Evolutionary conservation across 108 stramenopile species (phyloP).

Genomic region (Bacterosira constricta): DNA sequence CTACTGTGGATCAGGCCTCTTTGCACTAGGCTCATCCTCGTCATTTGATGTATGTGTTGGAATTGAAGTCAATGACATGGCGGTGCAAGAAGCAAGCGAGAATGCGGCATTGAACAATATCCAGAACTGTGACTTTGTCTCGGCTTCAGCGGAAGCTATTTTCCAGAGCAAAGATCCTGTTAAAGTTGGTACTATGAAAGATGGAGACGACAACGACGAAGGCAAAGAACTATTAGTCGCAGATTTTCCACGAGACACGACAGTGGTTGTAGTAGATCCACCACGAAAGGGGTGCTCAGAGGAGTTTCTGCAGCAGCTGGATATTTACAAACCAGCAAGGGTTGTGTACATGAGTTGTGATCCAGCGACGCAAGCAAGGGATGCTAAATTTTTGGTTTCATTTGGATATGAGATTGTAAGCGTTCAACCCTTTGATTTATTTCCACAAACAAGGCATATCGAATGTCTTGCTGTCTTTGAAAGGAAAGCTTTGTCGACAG

Average conservation of each 20-base stretch:
- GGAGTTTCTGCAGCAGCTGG: constrained; percentile 90
- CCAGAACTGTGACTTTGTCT: constrained; percentile 80
- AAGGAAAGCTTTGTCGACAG: constrained; percentile 30
- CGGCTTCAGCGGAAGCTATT: constrained; percentile 90
- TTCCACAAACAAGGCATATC: constrained; percentile 96
- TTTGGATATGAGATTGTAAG: constrained; percentile 83
- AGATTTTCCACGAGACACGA: constrained; percentile 79
- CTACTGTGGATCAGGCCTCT: constrained; percentile 97
- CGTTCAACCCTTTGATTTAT: constrained; percentile 94
- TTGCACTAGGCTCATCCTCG: constrained; percentile 76
- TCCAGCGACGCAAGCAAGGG: constrained; percentile 95
- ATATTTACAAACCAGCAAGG: constrained; percentile 81
- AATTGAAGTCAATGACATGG: constrained; percentile 91
- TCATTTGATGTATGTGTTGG: constrained; percentile 88
- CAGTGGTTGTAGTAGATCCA: constrained; percentile 96
- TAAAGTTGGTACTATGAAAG: neutral
- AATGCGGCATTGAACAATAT: constrained; percentile 89
- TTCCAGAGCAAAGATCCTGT: constrained; percentile 62
- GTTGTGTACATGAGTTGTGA: constrained; percentile 97
- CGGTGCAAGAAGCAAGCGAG: constrained; percentile 72
- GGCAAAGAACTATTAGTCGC: constrained; percentile 41
- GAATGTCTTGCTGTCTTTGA: constrained; percentile 96
- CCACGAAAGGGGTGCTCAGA: constrained; percentile 94
- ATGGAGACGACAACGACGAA: neutral
- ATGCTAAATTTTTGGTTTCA: constrained; percentile 81